phyloP scores from a whole-genome alignment of 371 early-diverging fungal species.

The Syncephalis plumigaleata region DNA sequence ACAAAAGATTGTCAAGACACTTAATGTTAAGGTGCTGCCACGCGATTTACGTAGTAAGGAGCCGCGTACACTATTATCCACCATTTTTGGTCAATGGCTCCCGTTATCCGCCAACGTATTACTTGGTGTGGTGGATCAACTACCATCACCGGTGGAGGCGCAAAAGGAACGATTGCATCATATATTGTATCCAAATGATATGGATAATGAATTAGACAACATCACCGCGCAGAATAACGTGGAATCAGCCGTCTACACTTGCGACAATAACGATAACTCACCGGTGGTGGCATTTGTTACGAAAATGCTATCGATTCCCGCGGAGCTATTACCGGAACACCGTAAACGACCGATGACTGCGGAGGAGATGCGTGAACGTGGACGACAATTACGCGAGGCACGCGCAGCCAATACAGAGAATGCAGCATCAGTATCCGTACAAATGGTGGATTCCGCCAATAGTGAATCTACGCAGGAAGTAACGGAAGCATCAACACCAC shows the following conservation, averaged over 20 bases:
- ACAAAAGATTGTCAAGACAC: conserved; percentile 77
- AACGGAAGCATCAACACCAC: conserved; percentile 17
- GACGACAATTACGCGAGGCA: conserved; percentile 22
- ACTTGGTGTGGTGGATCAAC: conserved; percentile 64
- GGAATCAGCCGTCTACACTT: conserved; percentile 42
- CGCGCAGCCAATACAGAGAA: conserved; percentile 9
- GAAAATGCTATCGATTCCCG: conserved; percentile 82
- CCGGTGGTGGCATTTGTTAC: conserved; percentile 75
- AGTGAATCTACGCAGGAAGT: conserved; percentile 6
- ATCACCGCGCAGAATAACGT: conserved; percentile 23
- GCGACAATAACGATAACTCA: conserved; percentile 25
- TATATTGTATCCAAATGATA: conserved; percentile 44
- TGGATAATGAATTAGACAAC: conserved; percentile 16
- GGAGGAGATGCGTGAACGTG: conserved; percentile 80
- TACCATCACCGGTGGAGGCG: conserved; percentile 74
- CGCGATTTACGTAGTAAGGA: conserved; percentile 82
- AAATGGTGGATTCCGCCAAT: conserved; percentile 8
- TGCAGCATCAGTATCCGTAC: conserved; percentile 19
- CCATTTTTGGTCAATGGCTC: conserved; percentile 72
- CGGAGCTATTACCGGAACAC: conserved; percentile 51
- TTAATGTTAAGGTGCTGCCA: conserved; percentile 73
- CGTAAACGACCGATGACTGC: conserved; percentile 51
- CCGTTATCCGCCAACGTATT: conserved; percentile 59
- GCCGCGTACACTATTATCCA: conserved; percentile 42
- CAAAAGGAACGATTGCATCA: conserved; percentile 66